Base-by-base conservation (phyloP, 345 rosid species). In the Stellera chamaejasme region DNA sequence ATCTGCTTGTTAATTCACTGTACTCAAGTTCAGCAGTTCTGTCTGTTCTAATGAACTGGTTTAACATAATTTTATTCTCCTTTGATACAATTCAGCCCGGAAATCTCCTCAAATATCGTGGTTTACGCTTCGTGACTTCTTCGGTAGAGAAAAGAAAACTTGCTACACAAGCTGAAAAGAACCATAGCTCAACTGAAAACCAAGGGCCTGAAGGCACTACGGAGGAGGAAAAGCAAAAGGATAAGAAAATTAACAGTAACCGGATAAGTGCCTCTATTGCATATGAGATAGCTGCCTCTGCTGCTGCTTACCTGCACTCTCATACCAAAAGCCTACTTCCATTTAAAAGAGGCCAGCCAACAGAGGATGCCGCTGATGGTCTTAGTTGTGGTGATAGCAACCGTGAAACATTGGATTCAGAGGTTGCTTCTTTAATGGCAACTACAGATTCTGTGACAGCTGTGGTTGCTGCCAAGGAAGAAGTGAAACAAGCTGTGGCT, bases 361-460 rank as follows among this genome's bases (percentile, higher is more conserved):
- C 61, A 49, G 58, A 52, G 54, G 75, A 72, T 51, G 47, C 55
- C 2, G 54, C 27, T 14, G 58, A 66, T 42, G 50, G 51, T 46
- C 45, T 48, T 42, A 57, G n/a, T 58, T 55, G 66, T 53, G 64
- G 39, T 62, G 62, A 45, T 43, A 67, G 73, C 27, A 56, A 58
- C 47, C 16, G 65, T 65, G 68, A 69, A 46, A 43, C 43, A 12
- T 70, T 79, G 66, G 66, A 77, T 54, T 54, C 79, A 0, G 81
- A 88, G 27, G 70, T 69, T 73, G 82, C 82, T 12, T 84, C 91
- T 69, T 54, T 94, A 12, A 70, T 85, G 77, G 95, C 95, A 19
- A 85, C 99, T 42, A 87, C 96, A 13, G 97, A 94, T 72, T 90
- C 99, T 5, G 87, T 94, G 66, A 90, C 99, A 1, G 92, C 99